A percentile compares a stretch with the other conserved stretches of the same genome.
phyloP scores from a whole-genome alignment of 2,329 filamentous ascomycete genomes.

The Chrysosporium keratinophilum region DNA sequence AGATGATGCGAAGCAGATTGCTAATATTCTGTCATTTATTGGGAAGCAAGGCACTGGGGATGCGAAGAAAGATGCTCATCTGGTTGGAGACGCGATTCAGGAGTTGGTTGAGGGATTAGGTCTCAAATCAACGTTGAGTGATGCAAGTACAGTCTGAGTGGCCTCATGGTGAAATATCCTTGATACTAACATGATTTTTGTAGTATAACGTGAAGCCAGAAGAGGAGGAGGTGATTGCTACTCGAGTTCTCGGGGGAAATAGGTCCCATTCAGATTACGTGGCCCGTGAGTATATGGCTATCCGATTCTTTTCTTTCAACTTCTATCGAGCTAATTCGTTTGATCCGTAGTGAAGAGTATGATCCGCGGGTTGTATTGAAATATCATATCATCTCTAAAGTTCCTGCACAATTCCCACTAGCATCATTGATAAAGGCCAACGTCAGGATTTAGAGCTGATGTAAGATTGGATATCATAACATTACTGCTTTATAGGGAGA shows the following conservation, averaged over 20 bases:
- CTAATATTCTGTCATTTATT: conserved; percentile 20
- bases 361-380: conserved; percentile 1
- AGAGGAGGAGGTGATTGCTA: conserved; percentile 13
- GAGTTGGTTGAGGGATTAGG: conserved; percentile 10
- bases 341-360: background rate
- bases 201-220: conserved; percentile 14
- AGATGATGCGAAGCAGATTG: conserved; percentile 17
- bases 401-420: too few species aligned
- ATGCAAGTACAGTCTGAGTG: conserved; percentile 6
- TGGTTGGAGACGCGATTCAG: conserved; percentile 9
- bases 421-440: too few species aligned
- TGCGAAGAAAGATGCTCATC: conserved; percentile 11
- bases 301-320: background rate
- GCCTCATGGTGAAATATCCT: background rate
- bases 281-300: conserved; percentile 7
- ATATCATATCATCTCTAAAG: background rate
- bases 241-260: conserved; percentile 11
- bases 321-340: background rate
- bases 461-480: too few species aligned
- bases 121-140: conserved; percentile 10
- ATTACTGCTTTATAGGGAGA: too few species aligned
- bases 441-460: too few species aligned
- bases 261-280: conserved; percentile 11
- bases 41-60: conserved; percentile 18
- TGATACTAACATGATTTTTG: background rate